Evolutionary conservation across 1,284 basidiomycete species (phyloP).

Genomic region (Rhodotorula glutinis): DNA sequence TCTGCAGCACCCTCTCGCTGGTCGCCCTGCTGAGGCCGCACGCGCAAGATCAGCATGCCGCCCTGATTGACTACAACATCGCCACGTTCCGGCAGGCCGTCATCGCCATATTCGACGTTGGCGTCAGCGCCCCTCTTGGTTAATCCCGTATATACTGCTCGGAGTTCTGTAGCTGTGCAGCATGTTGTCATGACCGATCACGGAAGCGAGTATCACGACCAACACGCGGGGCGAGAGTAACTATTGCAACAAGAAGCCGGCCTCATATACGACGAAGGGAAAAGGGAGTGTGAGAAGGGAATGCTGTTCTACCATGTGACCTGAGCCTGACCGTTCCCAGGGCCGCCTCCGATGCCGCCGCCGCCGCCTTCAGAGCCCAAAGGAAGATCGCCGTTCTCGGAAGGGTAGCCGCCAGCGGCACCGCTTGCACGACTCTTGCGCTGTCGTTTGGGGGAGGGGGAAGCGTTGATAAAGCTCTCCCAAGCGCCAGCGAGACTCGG

Average conservation of each 20-base stretch:
- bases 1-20: conserved; percentile 61
- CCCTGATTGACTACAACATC: conserved; percentile 88
- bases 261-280: too few relatives aligned
- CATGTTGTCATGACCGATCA: too few relatives aligned
- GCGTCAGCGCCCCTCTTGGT: conserved; percentile 9
- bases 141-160: neutral
- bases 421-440: neutral
- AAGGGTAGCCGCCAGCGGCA: neutral
- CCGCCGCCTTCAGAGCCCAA: neutral
- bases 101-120: conserved; percentile 39
- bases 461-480: conserved; percentile 32
- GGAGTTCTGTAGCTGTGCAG: too few relatives aligned
- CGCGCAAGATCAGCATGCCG: conserved; percentile 71
- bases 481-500: conserved; percentile 17
- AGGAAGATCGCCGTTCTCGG: neutral
- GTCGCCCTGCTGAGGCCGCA: conserved; percentile 75
- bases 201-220: too few relatives aligned
- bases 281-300: too few relatives aligned
- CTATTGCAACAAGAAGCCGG: too few relatives aligned
- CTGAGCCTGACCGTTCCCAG: neutral
- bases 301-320: neutral
- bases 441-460: conserved; percentile 18
- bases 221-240: too few relatives aligned
- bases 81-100: conserved; percentile 67
- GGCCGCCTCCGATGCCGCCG: conserved; percentile 1